These are phyloP conservation scores for Coemansia sp. DNA, from an alignment of 371 early-diverging fungal species.

Conservation along the genomic window DNA sequence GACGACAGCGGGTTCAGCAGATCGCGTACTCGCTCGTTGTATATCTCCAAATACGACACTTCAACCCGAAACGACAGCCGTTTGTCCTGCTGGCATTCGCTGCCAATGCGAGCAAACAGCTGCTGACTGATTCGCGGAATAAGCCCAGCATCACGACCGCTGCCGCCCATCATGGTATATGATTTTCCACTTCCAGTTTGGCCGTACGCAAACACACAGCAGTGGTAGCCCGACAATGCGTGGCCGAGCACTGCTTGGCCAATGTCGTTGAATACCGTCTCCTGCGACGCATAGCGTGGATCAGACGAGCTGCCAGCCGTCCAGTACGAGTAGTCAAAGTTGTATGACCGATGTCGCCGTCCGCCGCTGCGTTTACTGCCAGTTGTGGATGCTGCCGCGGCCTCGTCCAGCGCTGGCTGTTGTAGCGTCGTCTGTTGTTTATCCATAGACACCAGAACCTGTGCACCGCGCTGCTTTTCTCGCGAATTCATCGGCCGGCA, in stretches of 20 bases:
- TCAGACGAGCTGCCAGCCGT: conserved; percentile 65
- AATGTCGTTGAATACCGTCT: conserved; percentile 70
- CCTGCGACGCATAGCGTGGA: conserved; percentile 73
- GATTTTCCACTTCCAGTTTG: conserved; percentile 87
- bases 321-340: conserved; percentile 86
- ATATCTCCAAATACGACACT: conserved; percentile 83
- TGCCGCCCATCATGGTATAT: conserved; percentile 78
- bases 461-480: conserved; percentile 53
- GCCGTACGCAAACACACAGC: conserved; percentile 88
- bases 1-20: conserved; percentile 78
- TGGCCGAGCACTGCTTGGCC: conserved; percentile 79
- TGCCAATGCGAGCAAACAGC: conserved; percentile 68
- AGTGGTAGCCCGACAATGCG: conserved; percentile 84
- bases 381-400: neutral
- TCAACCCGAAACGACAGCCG: conserved; percentile 68
- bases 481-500: conserved; percentile 74
- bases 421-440: conserved; percentile 25
- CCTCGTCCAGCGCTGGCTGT: conserved; percentile 8
- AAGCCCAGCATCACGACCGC: conserved; percentile 68
- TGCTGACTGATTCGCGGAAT: conserved; percentile 79
- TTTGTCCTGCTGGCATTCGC: conserved; percentile 46
- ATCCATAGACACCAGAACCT: conserved; percentile 40
- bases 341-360: conserved; percentile 55
- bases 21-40: conserved; percentile 90
- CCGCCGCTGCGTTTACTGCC: neutral